These are phyloP conservation scores for Diaporthe citriasiana DNA, from an alignment of 2,329 filamentous ascomycete species.

Conservation along the genomic window DNA sequence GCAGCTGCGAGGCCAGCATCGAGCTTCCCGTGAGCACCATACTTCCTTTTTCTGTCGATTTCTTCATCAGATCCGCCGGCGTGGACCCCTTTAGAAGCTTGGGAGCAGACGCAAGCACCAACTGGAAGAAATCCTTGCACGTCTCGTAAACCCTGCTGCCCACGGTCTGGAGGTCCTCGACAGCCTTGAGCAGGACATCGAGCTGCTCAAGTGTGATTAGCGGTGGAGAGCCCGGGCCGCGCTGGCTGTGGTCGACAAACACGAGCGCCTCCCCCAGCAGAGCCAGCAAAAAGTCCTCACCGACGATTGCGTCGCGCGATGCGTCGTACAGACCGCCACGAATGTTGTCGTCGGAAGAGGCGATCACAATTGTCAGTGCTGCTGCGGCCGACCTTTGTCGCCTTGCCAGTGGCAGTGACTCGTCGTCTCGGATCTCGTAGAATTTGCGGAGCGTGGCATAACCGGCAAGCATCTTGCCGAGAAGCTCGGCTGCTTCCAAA, in stretches of 20 bases:
- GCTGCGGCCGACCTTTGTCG: conserved; percentile 80
- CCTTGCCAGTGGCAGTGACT: conserved; percentile 66
- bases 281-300: conserved; percentile 87
- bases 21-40: conserved; percentile 82
- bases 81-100: conserved; percentile 71
- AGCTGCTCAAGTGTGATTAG: conserved; percentile 80
- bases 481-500: conserved; percentile 83
- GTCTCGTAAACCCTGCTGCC: conserved; percentile 77
- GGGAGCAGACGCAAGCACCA: conserved; percentile 79
- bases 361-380: conserved; percentile 85
- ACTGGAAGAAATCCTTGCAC: conserved; percentile 83
- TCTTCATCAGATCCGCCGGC: conserved; percentile 73
- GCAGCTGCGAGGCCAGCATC: conserved; percentile 75
- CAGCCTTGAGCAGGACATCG: conserved; percentile 79
- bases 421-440: conserved; percentile 84
- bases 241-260: conserved; percentile 72
- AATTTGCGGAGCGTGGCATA: conserved; percentile 93
- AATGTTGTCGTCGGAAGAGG: conserved; percentile 90
- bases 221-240: conserved; percentile 51
- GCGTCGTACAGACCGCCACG: conserved; percentile 91
- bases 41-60: conserved; percentile 69
- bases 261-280: conserved; percentile 83
- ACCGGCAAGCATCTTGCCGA: conserved; percentile 89
- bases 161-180: conserved; percentile 85
- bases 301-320: conserved; percentile 84